Conservation (phyloP, 2,329 filamentous ascomycete genomes). For the Ophiosphaerella herpotricha region DNA sequence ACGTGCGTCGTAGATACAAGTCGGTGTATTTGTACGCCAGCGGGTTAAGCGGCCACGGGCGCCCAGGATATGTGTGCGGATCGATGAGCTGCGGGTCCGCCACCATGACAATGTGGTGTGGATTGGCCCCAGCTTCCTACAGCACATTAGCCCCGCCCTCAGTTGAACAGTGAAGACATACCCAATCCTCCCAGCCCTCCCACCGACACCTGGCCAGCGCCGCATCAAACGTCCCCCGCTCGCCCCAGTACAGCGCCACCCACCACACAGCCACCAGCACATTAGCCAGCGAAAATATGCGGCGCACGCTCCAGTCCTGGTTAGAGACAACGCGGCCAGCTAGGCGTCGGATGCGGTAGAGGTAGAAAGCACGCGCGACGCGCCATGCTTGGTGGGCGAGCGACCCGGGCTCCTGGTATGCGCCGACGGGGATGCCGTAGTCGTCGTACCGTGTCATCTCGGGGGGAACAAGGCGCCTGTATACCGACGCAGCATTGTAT, state of each 20-base stretch:
- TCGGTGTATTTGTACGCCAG: constrained; percentile 78
- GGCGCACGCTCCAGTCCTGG: constrained; percentile 29
- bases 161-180: constrained; percentile 45
- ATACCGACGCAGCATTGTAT: constrained; percentile 35
- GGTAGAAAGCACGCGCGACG: constrained; percentile 33
- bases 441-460: constrained; percentile 46
- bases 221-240: constrained; percentile 75
- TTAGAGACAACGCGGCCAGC: constrained; percentile 13
- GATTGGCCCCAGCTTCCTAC: constrained; percentile 75
- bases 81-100: constrained; percentile 93
- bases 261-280: constrained; percentile 75
- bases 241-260: constrained; percentile 79
- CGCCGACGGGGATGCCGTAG: constrained; percentile 44
- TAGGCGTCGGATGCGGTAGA: constrained; percentile 37
- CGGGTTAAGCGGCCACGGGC: constrained; percentile 72
- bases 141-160: not conserved
- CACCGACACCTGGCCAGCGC: constrained; percentile 76
- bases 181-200: constrained; percentile 92
- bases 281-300: constrained; percentile 36
- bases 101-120: constrained; percentile 82
- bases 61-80: constrained; percentile 89
- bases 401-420: constrained; percentile 44
- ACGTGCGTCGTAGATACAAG: constrained; percentile 84
- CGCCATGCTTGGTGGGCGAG: constrained; percentile 37
- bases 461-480: too few relatives aligned